These are phyloP conservation scores for Saccharomycopsis phalli DNA, from an alignment of 1,139 yeast genomes.

Conservation along the genomic window DNA sequence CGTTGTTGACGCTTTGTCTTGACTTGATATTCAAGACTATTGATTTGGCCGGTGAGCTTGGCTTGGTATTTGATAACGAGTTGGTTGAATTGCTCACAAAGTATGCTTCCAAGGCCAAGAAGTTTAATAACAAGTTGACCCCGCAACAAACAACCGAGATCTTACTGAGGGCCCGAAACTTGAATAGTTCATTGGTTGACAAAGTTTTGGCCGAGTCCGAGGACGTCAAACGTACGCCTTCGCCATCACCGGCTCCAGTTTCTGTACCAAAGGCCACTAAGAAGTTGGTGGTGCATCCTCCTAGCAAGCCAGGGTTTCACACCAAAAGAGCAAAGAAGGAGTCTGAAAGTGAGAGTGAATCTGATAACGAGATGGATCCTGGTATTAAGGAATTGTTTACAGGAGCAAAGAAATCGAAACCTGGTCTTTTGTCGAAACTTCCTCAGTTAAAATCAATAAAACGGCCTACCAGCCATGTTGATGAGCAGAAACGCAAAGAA, in stretches of 20 bases:
- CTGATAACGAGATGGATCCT: conserved; percentile 21
- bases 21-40: conserved; percentile 58
- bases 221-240: neutral
- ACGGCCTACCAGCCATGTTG: conserved; percentile 25
- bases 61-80: conserved; percentile 39
- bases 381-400: conserved; percentile 31
- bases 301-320: conserved; percentile 82
- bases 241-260: conserved; percentile 7
- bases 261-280: conserved; percentile 20
- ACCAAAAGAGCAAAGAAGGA: conserved; percentile 23
- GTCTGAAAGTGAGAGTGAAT: conserved; percentile 22
- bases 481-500: conserved; percentile 52
- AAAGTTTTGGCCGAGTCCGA: conserved; percentile 40
- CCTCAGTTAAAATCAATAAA: conserved; percentile 23
- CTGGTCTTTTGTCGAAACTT: conserved; percentile 14
- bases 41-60: conserved; percentile 48
- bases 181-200: conserved; percentile 47
- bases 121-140: conserved; percentile 54
- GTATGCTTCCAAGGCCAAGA: conserved; percentile 57
- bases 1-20: conserved; percentile 68
- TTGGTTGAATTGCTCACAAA: conserved; percentile 49
- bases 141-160: conserved; percentile 52
- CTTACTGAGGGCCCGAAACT: conserved; percentile 45
- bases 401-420: conserved; percentile 22
- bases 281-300: conserved; percentile 40